phyloP scores from a whole-genome alignment of 805 yeast species.

The Torulaspora microellipsoides region DNA sequence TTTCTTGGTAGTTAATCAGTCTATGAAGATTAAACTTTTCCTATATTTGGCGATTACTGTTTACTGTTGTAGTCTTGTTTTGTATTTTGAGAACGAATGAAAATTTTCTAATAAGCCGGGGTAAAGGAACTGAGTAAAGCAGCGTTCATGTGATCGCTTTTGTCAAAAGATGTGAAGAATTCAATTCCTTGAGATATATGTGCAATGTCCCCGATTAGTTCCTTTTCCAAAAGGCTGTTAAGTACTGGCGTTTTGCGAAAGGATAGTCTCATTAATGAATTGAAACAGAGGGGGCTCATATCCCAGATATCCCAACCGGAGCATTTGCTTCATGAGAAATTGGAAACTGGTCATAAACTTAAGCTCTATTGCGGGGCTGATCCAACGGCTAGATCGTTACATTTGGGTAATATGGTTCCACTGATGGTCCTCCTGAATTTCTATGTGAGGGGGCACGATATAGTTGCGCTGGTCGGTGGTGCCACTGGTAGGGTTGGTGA shows the following conservation, averaged over 20 bases:
- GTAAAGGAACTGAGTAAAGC: background rate
- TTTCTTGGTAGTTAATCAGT: background rate
- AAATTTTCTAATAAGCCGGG: background rate
- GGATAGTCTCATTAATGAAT: conserved; percentile 13
- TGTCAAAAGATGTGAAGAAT: background rate
- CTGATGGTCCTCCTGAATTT: conserved; percentile 81
- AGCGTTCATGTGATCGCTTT: background rate
- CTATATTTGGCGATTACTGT: too few relatives aligned
- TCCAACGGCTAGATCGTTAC: conserved; percentile 87
- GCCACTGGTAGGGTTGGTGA: conserved; percentile 97
- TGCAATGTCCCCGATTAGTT: conserved; percentile 3
- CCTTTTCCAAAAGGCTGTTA: conserved; percentile 7
- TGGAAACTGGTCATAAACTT: conserved; percentile 34
- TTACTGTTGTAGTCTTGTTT: too few relatives aligned
- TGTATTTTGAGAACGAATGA: too few relatives aligned
- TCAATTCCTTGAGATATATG: background rate
- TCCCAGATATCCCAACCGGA: conserved; percentile 33
- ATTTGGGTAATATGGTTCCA: conserved; percentile 87
- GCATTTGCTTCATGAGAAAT: conserved; percentile 8
- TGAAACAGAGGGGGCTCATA: conserved; percentile 27
- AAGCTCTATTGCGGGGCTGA: conserved; percentile 92
- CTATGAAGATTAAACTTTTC: too few relatives aligned
- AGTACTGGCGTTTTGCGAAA: conserved; percentile 1
- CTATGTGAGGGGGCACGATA: conserved; percentile 74
- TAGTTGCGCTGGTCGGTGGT: conserved; percentile 84